These are phyloP conservation scores for Luffa acutangula DNA, from an alignment of 306 rosid species.

Conservation along the genomic window DNA sequence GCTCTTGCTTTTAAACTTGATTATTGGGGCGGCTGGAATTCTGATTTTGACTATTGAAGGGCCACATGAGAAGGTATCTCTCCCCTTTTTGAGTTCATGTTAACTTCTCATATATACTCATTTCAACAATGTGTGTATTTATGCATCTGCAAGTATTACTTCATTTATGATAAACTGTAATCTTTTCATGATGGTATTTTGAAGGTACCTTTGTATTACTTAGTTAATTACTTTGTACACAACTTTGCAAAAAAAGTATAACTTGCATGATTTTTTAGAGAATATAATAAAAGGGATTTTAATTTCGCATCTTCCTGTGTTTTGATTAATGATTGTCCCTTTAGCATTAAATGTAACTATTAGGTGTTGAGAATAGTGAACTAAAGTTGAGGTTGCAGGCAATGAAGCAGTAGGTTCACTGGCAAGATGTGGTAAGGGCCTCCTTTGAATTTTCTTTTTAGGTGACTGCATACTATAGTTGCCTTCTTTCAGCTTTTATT, in stretches of 20 bases:
- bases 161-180: not conserved
- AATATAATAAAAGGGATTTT: too few relatives aligned
- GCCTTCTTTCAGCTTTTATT: not conserved
- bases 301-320: too few relatives aligned
- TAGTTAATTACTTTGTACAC: too few relatives aligned
- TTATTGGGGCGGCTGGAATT: conserved; percentile 39
- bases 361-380: conserved; percentile 83
- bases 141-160: not conserved
- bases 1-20: conserved; percentile 62
- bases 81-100: not conserved
- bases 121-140: not conserved
- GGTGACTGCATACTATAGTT: not conserved
- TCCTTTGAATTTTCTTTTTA: not conserved
- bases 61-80: conserved; percentile 63
- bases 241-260: too few relatives aligned
- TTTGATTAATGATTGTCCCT: too few relatives aligned
- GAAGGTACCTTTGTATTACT: not conserved
- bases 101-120: conserved; percentile 9
- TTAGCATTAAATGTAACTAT: too few relatives aligned
- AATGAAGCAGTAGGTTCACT: conserved; percentile 93
- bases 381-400: conserved; percentile 89
- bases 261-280: too few relatives aligned
- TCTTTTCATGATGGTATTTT: not conserved
- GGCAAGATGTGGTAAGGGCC: conserved; percentile 81
- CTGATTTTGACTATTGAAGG: conserved; percentile 58